Conservation (phyloP, 305 asterid species). For the Fraxinus dipetala region DNA sequence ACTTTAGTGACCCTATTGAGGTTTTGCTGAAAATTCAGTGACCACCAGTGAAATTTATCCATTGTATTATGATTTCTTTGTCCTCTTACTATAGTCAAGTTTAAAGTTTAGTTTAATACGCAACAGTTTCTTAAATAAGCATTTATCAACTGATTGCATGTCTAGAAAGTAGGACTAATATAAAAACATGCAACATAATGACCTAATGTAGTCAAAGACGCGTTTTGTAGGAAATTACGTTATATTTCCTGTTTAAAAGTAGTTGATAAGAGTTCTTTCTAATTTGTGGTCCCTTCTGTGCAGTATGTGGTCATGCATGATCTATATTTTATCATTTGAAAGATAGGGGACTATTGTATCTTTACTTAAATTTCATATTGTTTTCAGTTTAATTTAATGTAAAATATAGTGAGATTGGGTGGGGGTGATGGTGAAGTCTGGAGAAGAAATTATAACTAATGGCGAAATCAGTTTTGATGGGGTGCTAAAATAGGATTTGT, state of each 20-base stretch:
- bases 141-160: not conserved
- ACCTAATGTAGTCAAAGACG: conserved; percentile 10
- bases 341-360: not conserved
- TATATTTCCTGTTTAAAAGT: not conserved
- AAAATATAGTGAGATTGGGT: not conserved
- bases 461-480: not conserved
- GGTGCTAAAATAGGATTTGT: not conserved
- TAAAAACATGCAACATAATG: not conserved
- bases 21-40: not conserved
- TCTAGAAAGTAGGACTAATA: not conserved
- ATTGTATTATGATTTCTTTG: not conserved
- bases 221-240: conserved; percentile 8
- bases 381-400: not conserved
- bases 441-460: not conserved
- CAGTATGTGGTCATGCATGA: not conserved
- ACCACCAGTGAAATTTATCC: not conserved
- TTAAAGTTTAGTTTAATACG: not conserved
- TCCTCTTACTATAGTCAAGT: conserved; percentile 4
- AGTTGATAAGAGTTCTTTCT: not conserved
- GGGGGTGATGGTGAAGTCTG: not conserved
- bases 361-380: not conserved
- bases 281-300: not conserved
- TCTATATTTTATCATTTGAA: not conserved
- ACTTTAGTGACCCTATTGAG: not conserved
- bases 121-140: not conserved